Percentiles rank a stretch among this genome's conserved stretches.
phyloP scores from a whole-genome alignment of 1,284 basidiomycete genomes.

The Microstroma glucosiphilum region DNA sequence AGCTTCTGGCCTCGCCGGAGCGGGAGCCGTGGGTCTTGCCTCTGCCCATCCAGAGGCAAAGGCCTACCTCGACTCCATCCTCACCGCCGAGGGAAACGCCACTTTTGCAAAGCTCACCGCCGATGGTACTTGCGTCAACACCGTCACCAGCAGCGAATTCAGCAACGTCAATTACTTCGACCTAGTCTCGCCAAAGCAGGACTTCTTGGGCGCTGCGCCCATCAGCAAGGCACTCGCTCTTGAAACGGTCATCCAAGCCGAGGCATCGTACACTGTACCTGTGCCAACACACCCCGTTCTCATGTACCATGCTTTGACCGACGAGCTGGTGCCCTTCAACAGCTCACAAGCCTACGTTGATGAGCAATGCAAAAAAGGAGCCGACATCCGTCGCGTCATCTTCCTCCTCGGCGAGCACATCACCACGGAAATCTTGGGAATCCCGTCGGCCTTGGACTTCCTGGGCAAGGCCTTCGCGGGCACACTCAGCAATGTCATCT shows the following conservation, averaged over 20 bases:
- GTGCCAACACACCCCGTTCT: conserved; percentile 35
- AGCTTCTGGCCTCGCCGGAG: conserved; percentile 35
- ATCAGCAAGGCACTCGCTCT: conserved; percentile 23
- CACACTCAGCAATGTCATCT: conserved; percentile 18
- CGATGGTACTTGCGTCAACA: conserved; percentile 20
- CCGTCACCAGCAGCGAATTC: conserved; percentile 6
- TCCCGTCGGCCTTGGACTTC: conserved; percentile 23
- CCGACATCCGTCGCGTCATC: conserved; percentile 29
- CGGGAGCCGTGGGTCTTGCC: conserved; percentile 28
- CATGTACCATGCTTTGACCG: conserved; percentile 34
- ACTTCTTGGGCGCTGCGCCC: conserved; percentile 23
- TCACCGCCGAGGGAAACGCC: conserved; percentile 20
- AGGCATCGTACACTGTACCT: conserved; percentile 18
- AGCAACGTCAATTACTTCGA: background rate
- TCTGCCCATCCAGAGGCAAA: conserved; percentile 24
- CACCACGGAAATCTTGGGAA: conserved; percentile 20
- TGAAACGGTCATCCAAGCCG: conserved; percentile 25
- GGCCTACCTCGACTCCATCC: conserved; percentile 12
- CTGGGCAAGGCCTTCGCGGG: conserved; percentile 24
- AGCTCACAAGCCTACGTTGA: conserved; percentile 29
- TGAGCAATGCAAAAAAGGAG: conserved; percentile 36
- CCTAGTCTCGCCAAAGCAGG: conserved; percentile 14
- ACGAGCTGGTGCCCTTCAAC: conserved; percentile 39
- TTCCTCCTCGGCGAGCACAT: conserved; percentile 28
- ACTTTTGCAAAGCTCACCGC: conserved; percentile 15